Percentiles rank a stretch among this genome's conserved stretches.
Evolutionary conservation across 805 yeast genomes (phyloP).

Genomic region (Metschnikowia henanensis): DNA sequence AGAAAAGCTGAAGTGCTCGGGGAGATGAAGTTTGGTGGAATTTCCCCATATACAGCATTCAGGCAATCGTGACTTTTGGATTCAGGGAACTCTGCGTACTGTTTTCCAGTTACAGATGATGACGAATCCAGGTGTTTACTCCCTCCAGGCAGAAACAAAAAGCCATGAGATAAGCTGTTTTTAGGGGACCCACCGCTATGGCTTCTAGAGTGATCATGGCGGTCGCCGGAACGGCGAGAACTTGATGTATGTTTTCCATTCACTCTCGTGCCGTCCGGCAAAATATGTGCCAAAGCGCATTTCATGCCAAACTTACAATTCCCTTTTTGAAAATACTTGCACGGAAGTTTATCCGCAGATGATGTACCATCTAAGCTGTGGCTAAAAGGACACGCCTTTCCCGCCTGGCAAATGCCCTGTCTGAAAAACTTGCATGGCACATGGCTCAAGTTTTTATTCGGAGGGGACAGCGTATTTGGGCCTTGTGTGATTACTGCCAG

Average conservation of each 20-base stretch:
- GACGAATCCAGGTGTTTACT: too few species aligned
- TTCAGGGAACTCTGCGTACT: neutral
- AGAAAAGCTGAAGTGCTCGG: conserved; percentile 6
- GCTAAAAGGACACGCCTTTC: conserved; percentile 86
- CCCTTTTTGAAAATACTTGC: conserved; percentile 96
- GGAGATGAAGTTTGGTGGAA: conserved; percentile 8
- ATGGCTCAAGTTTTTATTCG: conserved; percentile 67
- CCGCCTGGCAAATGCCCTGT: conserved; percentile 96
- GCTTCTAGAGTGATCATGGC: conserved; percentile 5
- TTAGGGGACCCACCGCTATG: neutral
- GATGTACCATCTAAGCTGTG: conserved; percentile 63
- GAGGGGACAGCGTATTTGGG: conserved; percentile 2
- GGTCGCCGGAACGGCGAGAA: conserved; percentile 11
- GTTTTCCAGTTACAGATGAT: too few species aligned
- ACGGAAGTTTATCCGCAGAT: conserved; percentile 58
- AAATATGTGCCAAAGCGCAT: conserved; percentile 90
- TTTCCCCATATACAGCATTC: conserved; percentile 1
- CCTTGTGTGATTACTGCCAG: conserved; percentile 10
- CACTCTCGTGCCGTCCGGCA: conserved; percentile 83
- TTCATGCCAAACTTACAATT: conserved; percentile 93
- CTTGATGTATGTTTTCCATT: conserved; percentile 41
- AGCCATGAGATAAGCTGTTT: neutral
- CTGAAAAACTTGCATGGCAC: conserved; percentile 94
- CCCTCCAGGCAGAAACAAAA: too few species aligned
- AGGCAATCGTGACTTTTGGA: neutral